Evolutionary conservation across 1,284 basidiomycete species (phyloP), one percentile per base, ranked within the genome.

Genomic region (Ustilago crameri): DNA sequence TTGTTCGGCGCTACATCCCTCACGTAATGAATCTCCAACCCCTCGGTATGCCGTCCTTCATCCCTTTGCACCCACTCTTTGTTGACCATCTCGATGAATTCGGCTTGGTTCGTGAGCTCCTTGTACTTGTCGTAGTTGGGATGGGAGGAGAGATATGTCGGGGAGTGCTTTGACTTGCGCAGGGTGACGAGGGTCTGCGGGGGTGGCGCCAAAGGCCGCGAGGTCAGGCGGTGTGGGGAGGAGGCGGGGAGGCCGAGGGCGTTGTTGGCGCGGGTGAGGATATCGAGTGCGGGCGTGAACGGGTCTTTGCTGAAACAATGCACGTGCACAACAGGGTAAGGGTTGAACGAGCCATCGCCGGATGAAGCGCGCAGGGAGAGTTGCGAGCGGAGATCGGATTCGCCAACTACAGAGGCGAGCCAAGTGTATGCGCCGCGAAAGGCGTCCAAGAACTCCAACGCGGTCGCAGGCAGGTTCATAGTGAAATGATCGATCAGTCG

Each of bases 391-490:
- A 80, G 49, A 1, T 53, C 84, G 57, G 82, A 78, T 62, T 86
- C 84, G 67, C 84, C 85, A 69, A 84, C 81, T 41, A 82, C 78
- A 17, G 73, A 72, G 41, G 79, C 79, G 45, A 83, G 85, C 35
- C 80, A 80, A 37, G 84, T 84, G 81, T 91, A 87, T 68, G 91
- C 85, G 0, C 93, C 93, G 1, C 88, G 87, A 85, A 92, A 98
- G 0, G 92, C 92, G 79, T 92, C 91, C 55, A 99, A 86, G 84
- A 98, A 98, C 50, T 89, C 87, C 60, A 98, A 89, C 0, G 95
- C 95, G 24, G 90, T 90, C 62, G 93, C 93, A 3, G 96, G 96
- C 22, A 99, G 87, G 84, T 99, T 99, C 93, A 99, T 96, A 20
- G 98, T 90, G 79, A 93, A 96, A 83, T 97, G 95, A 22, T 89